A percentile compares a stretch with the other conserved stretches of the same genome.
Evolutionary conservation across 352 stramenopile genomes (phyloP).

Genomic region (Phytophthora idaei): DNA sequence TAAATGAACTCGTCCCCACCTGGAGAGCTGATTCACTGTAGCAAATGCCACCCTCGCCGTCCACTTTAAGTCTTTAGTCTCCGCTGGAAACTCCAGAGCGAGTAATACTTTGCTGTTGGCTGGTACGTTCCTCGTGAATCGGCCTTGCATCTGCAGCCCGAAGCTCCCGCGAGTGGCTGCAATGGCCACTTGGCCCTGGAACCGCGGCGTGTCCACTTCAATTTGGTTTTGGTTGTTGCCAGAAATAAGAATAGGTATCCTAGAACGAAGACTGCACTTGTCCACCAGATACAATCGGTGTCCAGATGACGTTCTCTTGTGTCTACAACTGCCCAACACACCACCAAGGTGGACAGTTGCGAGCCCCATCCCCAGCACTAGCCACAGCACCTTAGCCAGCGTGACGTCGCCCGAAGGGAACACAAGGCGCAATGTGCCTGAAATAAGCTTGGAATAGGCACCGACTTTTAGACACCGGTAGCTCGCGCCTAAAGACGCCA

Average conservation of each 20-base stretch:
- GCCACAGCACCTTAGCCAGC: conserved; percentile 43
- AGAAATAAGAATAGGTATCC: conserved; percentile 3
- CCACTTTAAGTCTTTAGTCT: conserved; percentile 1
- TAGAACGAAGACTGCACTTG: conserved; percentile 5
- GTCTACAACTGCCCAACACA: conserved; percentile 10
- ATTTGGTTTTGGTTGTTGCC: not conserved
- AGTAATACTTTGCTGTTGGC: conserved; percentile 46
- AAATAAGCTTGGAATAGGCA: conserved; percentile 1
- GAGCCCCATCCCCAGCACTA: conserved; percentile 44
- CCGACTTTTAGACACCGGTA: conserved; percentile 4
- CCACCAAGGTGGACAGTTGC: conserved; percentile 40
- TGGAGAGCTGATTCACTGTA: not conserved
- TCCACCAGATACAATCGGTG: conserved; percentile 21
- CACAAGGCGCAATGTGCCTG: conserved; percentile 28
- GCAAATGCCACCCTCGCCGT: not conserved
- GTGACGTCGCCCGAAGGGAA: conserved; percentile 63
- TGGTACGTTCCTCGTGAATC: conserved; percentile 52
- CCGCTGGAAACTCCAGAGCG: conserved; percentile 52
- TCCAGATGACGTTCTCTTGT: not conserved
- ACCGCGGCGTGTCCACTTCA: conserved; percentile 25
- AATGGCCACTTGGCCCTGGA: conserved; percentile 26
- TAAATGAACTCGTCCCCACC: not conserved
- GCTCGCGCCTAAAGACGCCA: conserved; percentile 7
- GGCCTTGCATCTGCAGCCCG: conserved; percentile 67
- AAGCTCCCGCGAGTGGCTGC: not conserved